Percentiles rank a stretch among this genome's conserved stretches.
These are phyloP conservation scores for Ustilago nuda DNA, from an alignment of 1,284 basidiomycete genomes.

Conservation along the genomic window DNA sequence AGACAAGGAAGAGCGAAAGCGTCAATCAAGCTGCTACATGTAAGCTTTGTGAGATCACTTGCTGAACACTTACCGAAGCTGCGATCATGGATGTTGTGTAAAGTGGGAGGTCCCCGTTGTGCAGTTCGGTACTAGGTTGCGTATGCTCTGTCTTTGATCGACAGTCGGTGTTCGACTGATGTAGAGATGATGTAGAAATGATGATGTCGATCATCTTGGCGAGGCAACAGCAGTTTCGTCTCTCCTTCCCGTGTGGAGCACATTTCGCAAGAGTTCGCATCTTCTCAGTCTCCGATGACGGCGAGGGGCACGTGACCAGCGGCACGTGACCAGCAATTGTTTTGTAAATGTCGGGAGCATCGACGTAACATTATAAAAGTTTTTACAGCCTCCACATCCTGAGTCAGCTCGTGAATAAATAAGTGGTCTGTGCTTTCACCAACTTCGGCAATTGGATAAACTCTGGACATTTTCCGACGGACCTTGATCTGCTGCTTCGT, in stretches of 20 bases:
- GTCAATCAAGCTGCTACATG: background rate
- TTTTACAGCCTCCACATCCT: background rate
- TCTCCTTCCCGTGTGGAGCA: slow-evolving; percentile 6
- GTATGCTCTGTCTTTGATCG: background rate
- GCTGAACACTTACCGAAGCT: slow-evolving; percentile 33
- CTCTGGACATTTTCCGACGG: too few species aligned
- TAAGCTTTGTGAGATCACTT: background rate
- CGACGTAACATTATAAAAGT: background rate
- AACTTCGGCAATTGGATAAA: too few species aligned
- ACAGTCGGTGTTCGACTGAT: background rate
- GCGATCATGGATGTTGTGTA: slow-evolving; percentile 21
- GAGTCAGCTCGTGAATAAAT: too few species aligned
- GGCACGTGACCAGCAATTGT: too few species aligned
- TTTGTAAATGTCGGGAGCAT: background rate
- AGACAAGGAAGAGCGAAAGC: background rate
- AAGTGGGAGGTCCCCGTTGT: background rate
- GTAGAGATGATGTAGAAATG: background rate
- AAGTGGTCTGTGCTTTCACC: too few species aligned
- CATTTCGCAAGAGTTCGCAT: slow-evolving; percentile 7
- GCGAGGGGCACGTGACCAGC: slow-evolving; percentile 1
- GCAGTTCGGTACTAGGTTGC: background rate
- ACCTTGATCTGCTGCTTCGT: background rate
- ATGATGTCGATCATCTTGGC: background rate
- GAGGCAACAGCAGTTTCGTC: background rate
- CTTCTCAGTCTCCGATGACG: slow-evolving; percentile 1